These are phyloP conservation scores for Sporothrix curviconia DNA, from an alignment of 2,329 filamentous ascomycete species.

Conservation along the genomic window DNA sequence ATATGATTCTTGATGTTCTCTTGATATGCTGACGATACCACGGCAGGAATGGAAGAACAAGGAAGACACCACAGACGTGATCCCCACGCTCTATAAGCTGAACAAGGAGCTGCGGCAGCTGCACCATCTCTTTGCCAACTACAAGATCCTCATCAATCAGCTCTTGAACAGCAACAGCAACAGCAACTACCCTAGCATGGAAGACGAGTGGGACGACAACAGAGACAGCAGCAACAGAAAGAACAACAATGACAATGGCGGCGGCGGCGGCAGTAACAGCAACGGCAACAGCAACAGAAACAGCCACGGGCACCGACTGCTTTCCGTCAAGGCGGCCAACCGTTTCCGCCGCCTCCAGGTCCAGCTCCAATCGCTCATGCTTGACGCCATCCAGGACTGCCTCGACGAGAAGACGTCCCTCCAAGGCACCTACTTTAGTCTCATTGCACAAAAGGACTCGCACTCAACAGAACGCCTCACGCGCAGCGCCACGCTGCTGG, in stretches of 20 bases:
- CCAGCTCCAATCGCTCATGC: constrained; percentile 52
- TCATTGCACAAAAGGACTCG: constrained; percentile 69
- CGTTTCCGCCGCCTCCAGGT: constrained; percentile 55
- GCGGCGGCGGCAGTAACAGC: neutral
- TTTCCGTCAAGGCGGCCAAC: constrained; percentile 43
- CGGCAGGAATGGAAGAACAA: constrained; percentile 24
- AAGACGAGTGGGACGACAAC: neutral
- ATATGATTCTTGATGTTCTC: too few species aligned
- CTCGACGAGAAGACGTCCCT: constrained; percentile 65
- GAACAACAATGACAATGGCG: neutral
- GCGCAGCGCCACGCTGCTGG: constrained; percentile 63
- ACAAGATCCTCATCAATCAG: constrained; percentile 54
- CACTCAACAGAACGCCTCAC: constrained; percentile 65
- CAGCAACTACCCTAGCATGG: neutral
- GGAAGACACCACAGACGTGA: constrained; percentile 43
- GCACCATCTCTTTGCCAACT: constrained; percentile 54
- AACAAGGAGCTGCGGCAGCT: constrained; percentile 55
- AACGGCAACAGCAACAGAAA: too few species aligned
- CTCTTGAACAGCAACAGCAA: constrained; percentile 41
- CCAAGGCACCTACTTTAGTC: constrained; percentile 70
- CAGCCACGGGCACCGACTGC: constrained; percentile 10
- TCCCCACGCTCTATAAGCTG: constrained; percentile 51
- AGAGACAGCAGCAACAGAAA: neutral
- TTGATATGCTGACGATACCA: too few species aligned
- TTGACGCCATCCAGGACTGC: constrained; percentile 56